A percentile compares a stretch with the other conserved stretches of the same genome.
phyloP scores from a whole-genome alignment of 2,329 filamentous ascomycete species.

The Rhynchosporium secalis region DNA sequence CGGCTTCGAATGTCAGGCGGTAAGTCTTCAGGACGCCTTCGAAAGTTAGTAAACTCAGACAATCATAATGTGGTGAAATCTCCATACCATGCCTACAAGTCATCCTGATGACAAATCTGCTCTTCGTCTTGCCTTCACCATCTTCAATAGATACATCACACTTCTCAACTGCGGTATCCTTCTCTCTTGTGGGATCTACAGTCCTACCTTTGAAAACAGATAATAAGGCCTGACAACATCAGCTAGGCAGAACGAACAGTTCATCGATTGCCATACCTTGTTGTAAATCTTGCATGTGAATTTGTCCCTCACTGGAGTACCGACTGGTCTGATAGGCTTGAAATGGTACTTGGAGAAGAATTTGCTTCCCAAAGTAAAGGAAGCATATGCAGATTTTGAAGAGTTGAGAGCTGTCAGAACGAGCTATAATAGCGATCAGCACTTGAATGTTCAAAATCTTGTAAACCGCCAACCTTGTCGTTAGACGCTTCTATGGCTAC shows the following conservation, averaged over 20 bases:
- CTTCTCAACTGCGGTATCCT: slow-evolving; percentile 69
- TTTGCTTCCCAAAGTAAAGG: slow-evolving; percentile 63
- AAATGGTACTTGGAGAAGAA: slow-evolving; percentile 77
- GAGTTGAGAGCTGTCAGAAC: slow-evolving; percentile 73
- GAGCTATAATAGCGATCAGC: slow-evolving; percentile 50
- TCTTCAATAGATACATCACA: slow-evolving; percentile 76
- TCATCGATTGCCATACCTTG: slow-evolving; percentile 48
- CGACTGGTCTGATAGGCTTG: slow-evolving; percentile 43
- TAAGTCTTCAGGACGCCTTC: slow-evolving; percentile 74
- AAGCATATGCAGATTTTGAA: slow-evolving; percentile 79
- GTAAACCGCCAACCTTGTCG: slow-evolving; percentile 32
- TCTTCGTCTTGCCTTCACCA: slow-evolving; percentile 63
- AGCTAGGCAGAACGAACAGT: slow-evolving; percentile 3
- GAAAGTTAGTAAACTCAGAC: background rate
- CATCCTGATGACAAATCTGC: slow-evolving; percentile 72
- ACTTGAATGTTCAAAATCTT: background rate
- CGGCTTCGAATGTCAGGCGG: slow-evolving; percentile 71
- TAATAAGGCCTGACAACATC: slow-evolving; percentile 55
- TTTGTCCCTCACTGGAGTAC: slow-evolving; percentile 41
- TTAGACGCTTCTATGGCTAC: slow-evolving; percentile 63
- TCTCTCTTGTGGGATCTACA: slow-evolving; percentile 61
- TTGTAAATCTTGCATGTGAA: slow-evolving; percentile 78
- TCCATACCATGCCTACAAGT: slow-evolving; percentile 70
- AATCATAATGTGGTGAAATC: background rate
- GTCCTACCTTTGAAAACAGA: slow-evolving; percentile 72